Base-by-base conservation (phyloP, 805 yeast genomes). In the Myxozyma vanderwaltii region DNA sequence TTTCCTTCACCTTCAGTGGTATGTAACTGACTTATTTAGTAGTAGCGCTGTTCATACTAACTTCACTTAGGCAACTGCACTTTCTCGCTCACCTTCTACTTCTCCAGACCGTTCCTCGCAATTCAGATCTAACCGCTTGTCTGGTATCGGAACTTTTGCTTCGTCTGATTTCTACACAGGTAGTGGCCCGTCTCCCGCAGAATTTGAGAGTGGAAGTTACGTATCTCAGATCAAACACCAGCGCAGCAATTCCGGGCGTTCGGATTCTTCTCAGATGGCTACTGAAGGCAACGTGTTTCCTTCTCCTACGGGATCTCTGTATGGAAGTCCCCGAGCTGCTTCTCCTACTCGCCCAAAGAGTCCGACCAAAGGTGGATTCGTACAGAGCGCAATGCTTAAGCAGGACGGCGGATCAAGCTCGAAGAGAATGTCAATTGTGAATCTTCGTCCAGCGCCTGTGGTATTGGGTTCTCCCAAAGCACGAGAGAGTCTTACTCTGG, bases 61-160 rank as follows among this genome's bases (percentile, higher is more conserved):
- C 50, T 33, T 33, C 13, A 10, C n/a, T 38, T 17, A 15, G 41
- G 41, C 41, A 38, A 13, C n/a, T 24, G 39, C 57, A 1, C 33
- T 59, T 23, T 29, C 55, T 13, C 38, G 55, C 10, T 52, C 61
- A 10, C 64, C 58, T 5, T 51, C 61, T 10, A 40, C 41, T 4
- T 60, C 63, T n/a, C 61, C 59, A 6, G 59, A 56, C 35, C 54
- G 54, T 19, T 3, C 54, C 8, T 58, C 62, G 2, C 64, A 63
- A n/a, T 61, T 61, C 45, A 36, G 63, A 13, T 50, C 63, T 13
- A 54, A 26, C 21, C 49, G 64, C 4, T 58, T 58, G 19, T 61
- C 64, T 21, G 62, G 62, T 5, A 49, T 61, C 43, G 64, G 64
- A 21, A 61, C 64, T 5, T 53, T 54, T 35, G 59, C 64, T 3